A percentile compares a stretch with the other conserved stretches of the same genome.
These are phyloP conservation scores for Exophiala oligosperma DNA, from an alignment of 2,329 filamentous ascomycete genomes.

Conservation along the genomic window DNA sequence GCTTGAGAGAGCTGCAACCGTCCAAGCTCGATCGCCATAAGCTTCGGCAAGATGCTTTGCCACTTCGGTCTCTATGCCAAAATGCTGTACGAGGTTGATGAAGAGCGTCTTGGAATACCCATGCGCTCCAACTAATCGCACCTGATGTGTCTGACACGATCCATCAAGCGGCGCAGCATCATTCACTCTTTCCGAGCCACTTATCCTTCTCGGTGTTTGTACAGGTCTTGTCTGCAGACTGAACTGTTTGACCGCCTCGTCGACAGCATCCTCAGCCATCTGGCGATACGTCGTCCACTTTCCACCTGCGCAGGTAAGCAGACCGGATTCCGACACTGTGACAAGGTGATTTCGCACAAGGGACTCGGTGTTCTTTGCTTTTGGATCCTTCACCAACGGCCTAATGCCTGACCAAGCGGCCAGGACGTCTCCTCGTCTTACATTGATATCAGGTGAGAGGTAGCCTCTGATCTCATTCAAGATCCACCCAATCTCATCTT, in stretches of 20 bases:
- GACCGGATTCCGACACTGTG: constrained; percentile 73
- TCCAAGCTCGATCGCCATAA: constrained; percentile 92
- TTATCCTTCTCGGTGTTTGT: constrained; percentile 23
- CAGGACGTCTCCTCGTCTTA: constrained; percentile 82
- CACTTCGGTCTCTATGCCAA: constrained; percentile 86
- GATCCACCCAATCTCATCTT: constrained; percentile 87
- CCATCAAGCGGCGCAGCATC: constrained; percentile 53
- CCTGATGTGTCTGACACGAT: constrained; percentile 77
- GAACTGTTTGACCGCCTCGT: constrained; percentile 52
- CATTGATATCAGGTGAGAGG: constrained; percentile 78
- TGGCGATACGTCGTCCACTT: constrained; percentile 94
- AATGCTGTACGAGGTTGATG: constrained; percentile 93
- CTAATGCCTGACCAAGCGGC: constrained; percentile 88
- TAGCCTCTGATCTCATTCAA: constrained; percentile 80
- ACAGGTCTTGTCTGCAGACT: constrained; percentile 21
- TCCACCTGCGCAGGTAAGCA: constrained; percentile 82
- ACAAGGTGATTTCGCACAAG: constrained; percentile 85
- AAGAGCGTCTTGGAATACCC: constrained; percentile 89
- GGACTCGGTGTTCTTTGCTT: constrained; percentile 81
- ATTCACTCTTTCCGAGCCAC: constrained; percentile 30
- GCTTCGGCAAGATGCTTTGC: constrained; percentile 83
- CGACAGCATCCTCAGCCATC: constrained; percentile 88
- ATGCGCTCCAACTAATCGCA: constrained; percentile 79
- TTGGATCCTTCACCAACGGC: constrained; percentile 81
- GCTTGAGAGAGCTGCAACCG: constrained; percentile 75